These are phyloP conservation scores for Vachellia collinsii DNA, from an alignment of 306 rosid species.

Conservation along the genomic window DNA sequence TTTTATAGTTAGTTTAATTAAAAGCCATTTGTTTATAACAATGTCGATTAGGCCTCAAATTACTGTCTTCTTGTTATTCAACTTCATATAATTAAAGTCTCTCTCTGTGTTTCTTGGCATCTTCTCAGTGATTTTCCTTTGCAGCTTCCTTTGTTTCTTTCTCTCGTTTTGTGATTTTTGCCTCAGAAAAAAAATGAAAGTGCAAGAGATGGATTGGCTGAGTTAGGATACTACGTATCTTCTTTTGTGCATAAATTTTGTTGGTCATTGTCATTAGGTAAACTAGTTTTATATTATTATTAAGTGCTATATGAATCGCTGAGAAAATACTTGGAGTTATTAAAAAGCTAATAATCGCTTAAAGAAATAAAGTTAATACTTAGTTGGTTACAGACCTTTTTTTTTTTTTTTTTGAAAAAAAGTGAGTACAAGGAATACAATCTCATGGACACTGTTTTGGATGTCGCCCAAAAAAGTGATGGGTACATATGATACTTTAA, in stretches of 20 bases:
- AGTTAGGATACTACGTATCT: neutral
- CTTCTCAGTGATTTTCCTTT: neutral
- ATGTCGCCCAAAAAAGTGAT: neutral
- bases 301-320: neutral
- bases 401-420: no score
- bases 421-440: no score
- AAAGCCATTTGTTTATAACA: constrained; percentile 7
- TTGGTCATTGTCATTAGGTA: neutral
- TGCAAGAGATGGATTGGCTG: neutral
- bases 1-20: neutral
- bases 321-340: neutral
- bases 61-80: constrained; percentile 1
- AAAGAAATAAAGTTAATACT: no score
- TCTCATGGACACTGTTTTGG: no score
- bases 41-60: neutral
- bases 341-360: no score
- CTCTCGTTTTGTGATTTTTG: neutral
- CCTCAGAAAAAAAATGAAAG: neutral
- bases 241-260: neutral
- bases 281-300: neutral
- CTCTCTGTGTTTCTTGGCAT: no score
- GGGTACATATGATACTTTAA: neutral
- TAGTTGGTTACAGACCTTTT: no score
- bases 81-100: neutral
- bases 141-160: neutral